Base-by-base conservation (phyloP, 129 eudicot genomes). In the Arctium lappa region DNA sequence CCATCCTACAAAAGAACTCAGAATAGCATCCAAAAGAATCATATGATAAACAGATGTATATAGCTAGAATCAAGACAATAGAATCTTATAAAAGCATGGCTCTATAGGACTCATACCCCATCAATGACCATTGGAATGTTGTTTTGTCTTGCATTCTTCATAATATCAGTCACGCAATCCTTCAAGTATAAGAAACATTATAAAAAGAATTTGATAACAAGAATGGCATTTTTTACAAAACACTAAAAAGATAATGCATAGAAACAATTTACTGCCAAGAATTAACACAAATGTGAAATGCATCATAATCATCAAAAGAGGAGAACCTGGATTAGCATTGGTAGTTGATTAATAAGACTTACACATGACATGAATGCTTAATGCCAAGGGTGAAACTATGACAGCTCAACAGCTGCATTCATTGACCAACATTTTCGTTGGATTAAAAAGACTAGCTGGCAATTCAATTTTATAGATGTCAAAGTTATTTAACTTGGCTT, bases 41-140 rank as follows among this genome's bases (percentile, higher is more conserved):
- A 77, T 30, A 81, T 39, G 12, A 80, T 53, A 80, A 50, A 38
- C 44, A 81, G n/a, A 63, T 13, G 11, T 48, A 37, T 27, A 63
- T 12, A 72, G 85, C 79, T 38, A 78, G 71, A 75, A 73, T 34
- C 73, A 78, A 32, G 60, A 79, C 6, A 73, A 46, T 18, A 48
- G 74, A 44, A 56, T 73, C 11, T 53, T 16, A 65, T 40, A 72
- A 68, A 62, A 16, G 53, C 6, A 31, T 13, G 39, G 34, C 11
- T 34, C 5, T 38, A 48, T 76, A 50, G 16, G 5, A 73, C 56
- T 82, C 92, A 82, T 89, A 96, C 99, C 91, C 97, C 99, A 86
- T 96, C 99, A 87, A 96, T 87, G 79, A 96, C 97, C 92, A 96
- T 92, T 8, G 99, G 99, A 56, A 93, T 89, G 69, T 91, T 96